Percentiles rank a stretch among this genome's conserved stretches.
phyloP scores from a whole-genome alignment of 2,329 filamentous ascomycete genomes.

The Colletotrichum plurivorum region DNA sequence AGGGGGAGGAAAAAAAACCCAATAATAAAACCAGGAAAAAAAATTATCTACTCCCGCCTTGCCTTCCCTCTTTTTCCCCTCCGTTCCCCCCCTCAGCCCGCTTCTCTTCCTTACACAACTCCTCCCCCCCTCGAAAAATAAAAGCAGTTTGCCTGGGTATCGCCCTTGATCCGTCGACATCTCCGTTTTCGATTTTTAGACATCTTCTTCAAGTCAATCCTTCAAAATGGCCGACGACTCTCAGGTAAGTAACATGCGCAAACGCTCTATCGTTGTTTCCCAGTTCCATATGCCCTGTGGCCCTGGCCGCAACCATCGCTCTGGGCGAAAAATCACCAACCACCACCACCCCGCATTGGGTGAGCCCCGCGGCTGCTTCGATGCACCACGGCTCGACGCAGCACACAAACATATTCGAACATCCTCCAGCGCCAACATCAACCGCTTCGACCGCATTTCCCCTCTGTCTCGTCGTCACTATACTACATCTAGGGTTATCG shows the following conservation, averaged over 20 bases:
- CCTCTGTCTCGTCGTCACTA: background rate
- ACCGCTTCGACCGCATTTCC: background rate
- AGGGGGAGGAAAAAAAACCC: constrained; percentile 32
- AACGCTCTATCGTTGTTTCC: constrained; percentile 38
- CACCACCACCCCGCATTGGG: constrained; percentile 62
- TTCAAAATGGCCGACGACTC: constrained; percentile 71
- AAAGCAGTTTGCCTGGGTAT: constrained; percentile 40
- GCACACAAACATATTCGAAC: constrained; percentile 16
- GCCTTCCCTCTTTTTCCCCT: constrained; percentile 42
- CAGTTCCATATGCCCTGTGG: constrained; percentile 46
- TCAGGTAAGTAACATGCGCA: constrained; percentile 60
- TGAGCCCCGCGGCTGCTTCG: constrained; percentile 41
- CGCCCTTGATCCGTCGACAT: constrained; percentile 44
- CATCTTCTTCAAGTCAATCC: constrained; percentile 51
- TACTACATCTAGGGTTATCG: background rate
- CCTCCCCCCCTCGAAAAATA: constrained; percentile 29
- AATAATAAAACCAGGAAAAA: constrained; percentile 44
- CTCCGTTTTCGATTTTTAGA: constrained; percentile 43
- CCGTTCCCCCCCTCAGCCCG: constrained; percentile 38
- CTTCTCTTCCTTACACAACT: constrained; percentile 41
- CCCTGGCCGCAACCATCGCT: constrained; percentile 20
- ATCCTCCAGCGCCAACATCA: constrained; percentile 3
- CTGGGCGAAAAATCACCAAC: constrained; percentile 48
- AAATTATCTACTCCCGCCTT: constrained; percentile 43
- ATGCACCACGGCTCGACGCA: constrained; percentile 38